A percentile compares a stretch with the other conserved stretches of the same genome.
These are phyloP conservation scores for Diaporthe helianthi DNA, from an alignment of 2,329 filamentous ascomycete species.

Conservation along the genomic window DNA sequence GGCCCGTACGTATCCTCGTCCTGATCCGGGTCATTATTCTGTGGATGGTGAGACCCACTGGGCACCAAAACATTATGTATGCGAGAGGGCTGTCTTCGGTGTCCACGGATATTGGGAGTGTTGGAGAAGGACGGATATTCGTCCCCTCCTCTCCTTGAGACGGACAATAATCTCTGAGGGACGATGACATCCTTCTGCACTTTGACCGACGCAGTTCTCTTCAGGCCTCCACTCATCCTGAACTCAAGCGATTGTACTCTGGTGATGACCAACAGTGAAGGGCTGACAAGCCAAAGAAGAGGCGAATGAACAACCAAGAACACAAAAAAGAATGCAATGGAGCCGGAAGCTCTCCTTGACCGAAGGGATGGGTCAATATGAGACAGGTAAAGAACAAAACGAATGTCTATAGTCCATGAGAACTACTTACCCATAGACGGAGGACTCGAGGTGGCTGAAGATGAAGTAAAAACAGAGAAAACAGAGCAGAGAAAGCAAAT, in stretches of 20 bases:
- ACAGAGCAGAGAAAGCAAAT: too few species aligned
- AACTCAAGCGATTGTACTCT: not conserved
- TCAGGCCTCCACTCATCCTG: conserved; percentile 20
- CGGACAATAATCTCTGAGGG: conserved; percentile 20
- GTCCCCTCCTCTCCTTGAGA: conserved; percentile 19
- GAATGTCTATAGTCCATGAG: conserved; percentile 9
- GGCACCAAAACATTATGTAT: conserved; percentile 8
- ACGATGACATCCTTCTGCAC: conserved; percentile 24
- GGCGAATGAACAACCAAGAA: not conserved
- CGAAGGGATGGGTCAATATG: conserved; percentile 16
- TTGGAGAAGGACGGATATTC: not conserved
- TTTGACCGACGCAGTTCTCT: conserved; percentile 26
- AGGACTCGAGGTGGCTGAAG: conserved; percentile 10
- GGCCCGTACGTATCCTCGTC: conserved; percentile 3
- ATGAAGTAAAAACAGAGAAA: not conserved
- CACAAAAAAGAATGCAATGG: not conserved
- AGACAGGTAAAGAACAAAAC: conserved; percentile 6
- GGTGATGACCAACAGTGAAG: not conserved
- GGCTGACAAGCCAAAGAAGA: not conserved
- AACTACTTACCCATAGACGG: not conserved
- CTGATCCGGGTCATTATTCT: not conserved
- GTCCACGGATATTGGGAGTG: not conserved
- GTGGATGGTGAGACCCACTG: conserved; percentile 15
- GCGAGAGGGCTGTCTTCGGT: conserved; percentile 16
- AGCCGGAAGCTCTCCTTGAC: conserved; percentile 12